Evolutionary conservation across 164 flowering plant genomes (phyloP), one percentile per base, ranked within the genome.

Genomic region (Kalanchoe fedtschenkoi): DNA sequence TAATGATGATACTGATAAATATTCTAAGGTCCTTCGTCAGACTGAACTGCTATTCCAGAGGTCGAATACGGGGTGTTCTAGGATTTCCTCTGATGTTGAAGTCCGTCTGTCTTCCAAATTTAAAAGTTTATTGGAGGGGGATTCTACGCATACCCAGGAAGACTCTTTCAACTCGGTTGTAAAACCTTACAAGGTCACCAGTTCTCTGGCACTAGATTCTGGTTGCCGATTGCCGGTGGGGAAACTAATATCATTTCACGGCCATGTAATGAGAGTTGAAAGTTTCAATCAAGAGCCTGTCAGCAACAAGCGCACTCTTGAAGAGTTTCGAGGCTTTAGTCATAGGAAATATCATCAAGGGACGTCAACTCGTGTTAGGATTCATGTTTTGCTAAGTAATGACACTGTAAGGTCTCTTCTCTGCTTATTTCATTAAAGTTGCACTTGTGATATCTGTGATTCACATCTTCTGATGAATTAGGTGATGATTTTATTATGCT

Each of bases 251-350:
- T 76, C 91, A 64, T n/a, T 92, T 14, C 59, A 60, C 62, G 98
- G 96, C 63, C 65, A 76, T 62, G 83, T 89, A 59, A 63, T 79
- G 65, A 79, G 78, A 46, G 60, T 89, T 42, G 83, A 88, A 68
- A 63, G 47, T 30, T 51, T 68, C 34, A 64, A 64, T 15, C 15
- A 34, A 34, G 43, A 60, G 64, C 62, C 68, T 63, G 26, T 56
- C 34, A 58, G 59, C 68, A 39, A 34, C 33, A 58, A 57, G 58
- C 4, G 43, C 34, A 55, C 66, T 51, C 42, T 16, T 71, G 76
- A 54, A 65, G 65, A 30, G 29, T 32, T 38, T 56, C 64, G 70
- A 21, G 71, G 67, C 56, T 39, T 62, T 72, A 66, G 47, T 63
- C 68, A 47, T 29, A 62, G 62, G 26, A 69, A 61, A 68, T 67